Base-by-base conservation (phyloP, 208 protist species). In the Balamuthia mandrillaris region DNA sequence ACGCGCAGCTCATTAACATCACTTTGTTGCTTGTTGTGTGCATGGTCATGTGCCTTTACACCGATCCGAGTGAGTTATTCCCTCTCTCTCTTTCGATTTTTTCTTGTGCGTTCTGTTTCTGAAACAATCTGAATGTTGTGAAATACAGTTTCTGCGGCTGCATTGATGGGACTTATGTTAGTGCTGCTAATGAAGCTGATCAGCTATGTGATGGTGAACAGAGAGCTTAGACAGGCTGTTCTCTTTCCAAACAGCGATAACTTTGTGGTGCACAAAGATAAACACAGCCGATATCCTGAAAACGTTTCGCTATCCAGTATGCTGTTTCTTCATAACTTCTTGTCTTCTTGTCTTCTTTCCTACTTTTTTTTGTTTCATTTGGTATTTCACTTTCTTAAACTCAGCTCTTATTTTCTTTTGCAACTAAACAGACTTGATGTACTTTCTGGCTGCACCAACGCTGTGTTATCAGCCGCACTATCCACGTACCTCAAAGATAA, bases 361-460 rank as follows among this genome's bases (percentile, higher is more conserved):
- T n/a, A 52, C 47, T 52, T 52, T 52, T 9, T n/a, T n/a, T n/a
- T n/a, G n/a, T n/a, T n/a, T n/a, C n/a, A n/a, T n/a, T n/a, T n/a
- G n/a, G n/a, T n/a, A n/a, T n/a, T n/a, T n/a, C n/a, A n/a, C n/a
- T n/a, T n/a, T n/a, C n/a, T n/a, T n/a, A n/a, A n/a, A n/a, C n/a
- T n/a, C n/a, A n/a, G n/a, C n/a, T n/a, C n/a, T n/a, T n/a, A n/a
- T n/a, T n/a, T n/a, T n/a, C n/a, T n/a, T n/a, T n/a, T n/a, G n/a
- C n/a, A n/a, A n/a, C n/a, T n/a, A n/a, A n/a, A n/a, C n/a, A 58
- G 51, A 92, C 49, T 84, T 93, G 9, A 51, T 66, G 42, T 90
- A 93, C 56, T 93, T 91, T 63, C 65, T 93, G 44, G 18, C 87
- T 29, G 88, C 81, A 16, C 91, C 91, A 51, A 93, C 91, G 10